Evolutionary conservation across 768 basidiomycete genomes (phyloP), one percentile per base, ranked within the genome.

Genomic region (Leccinum arenicola): DNA sequence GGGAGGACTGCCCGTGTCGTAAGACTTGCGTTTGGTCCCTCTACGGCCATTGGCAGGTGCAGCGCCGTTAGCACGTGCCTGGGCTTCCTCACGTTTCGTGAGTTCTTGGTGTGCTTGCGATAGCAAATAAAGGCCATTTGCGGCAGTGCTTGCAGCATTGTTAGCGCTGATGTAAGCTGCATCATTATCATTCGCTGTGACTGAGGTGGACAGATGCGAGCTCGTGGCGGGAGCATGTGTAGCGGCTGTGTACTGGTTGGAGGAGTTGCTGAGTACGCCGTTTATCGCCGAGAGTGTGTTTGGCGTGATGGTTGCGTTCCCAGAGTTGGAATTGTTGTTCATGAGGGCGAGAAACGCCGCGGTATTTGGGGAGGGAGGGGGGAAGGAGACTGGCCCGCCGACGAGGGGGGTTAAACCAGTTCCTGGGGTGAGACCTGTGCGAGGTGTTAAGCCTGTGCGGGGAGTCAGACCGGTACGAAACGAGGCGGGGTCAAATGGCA

Each of bases 91-190:
- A n/a, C 93, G 86, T 77, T 95, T 96, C 38, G 91, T 92, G 60
- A 97, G 85, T 79, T 96, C 95, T 72, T 97, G 95, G 70, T 97
- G 95, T 27, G 95, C 95, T 75, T 98, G 95, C 1, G 87, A 89
- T 55, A 98, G 86, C 51, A 98, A 80, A 77, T 95, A 98, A 50
- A 98, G 84, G 27, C 95, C 95, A 70, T 96, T 97, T 54, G 93
- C 89, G 55, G 93, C 92, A 19, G 84, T 80, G 48, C 74, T 82
- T 2, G 92, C 80, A 9, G 89, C 83, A 45, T 77, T 86, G 51
- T 80, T 79, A 3, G 88, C 76, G 21, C 77, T 75, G 61, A 70
- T 73, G 50, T 75, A 79, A 58, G 66, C 58, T 19, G 72, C 35
- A 15, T 75, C 67, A 40, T 62, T 72, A 27, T 76, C 74, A 48